Evolutionary conservation across 495 filamentous ascomycete species (phyloP).

Genomic region (Xylaria grammica): DNA sequence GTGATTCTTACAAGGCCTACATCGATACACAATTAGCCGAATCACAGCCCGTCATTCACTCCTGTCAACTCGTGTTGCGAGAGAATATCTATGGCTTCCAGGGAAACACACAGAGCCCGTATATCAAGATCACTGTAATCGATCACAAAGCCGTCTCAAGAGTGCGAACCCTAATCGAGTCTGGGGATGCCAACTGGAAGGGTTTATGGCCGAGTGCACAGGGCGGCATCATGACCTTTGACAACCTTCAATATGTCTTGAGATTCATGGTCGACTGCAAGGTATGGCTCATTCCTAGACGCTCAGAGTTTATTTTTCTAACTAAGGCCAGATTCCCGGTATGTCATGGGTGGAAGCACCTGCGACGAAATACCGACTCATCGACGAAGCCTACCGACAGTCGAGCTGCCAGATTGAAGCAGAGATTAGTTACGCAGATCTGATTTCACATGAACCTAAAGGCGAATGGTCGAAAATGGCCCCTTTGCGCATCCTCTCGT

Average conservation of each 20-base stretch:
- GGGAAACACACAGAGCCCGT: constrained; percentile 89
- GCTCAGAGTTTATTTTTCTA: constrained; percentile 15
- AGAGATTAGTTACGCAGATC: constrained; percentile 73
- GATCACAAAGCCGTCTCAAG: constrained; percentile 81
- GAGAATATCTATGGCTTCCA: constrained; percentile 94
- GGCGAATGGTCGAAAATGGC: constrained; percentile 99
- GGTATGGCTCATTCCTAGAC: constrained; percentile 42
- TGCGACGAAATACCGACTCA: constrained; percentile 70
- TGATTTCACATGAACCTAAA: constrained; percentile 86
- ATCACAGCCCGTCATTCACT: constrained; percentile 62
- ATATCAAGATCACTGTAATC: constrained; percentile 88
- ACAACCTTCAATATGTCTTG: constrained; percentile 92
- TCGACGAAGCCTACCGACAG: constrained; percentile 63
- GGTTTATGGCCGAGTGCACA: constrained; percentile 80
- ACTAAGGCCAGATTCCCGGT: constrained; percentile 68
- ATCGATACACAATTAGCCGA: constrained; percentile 76
- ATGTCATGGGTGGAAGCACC: constrained; percentile 98
- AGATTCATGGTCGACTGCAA: constrained; percentile 97
- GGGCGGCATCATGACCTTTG: constrained; percentile 79
- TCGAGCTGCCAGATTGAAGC: constrained; percentile 98
- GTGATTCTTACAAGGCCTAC: constrained; percentile 73
- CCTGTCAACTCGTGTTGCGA: constrained; percentile 75
- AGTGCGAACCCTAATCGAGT: constrained; percentile 74
- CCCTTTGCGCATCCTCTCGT: constrained; percentile 87
- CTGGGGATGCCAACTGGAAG: constrained; percentile 82